Conservation (phyloP, 2,329 filamentous ascomycete genomes). For the Clarireedia hainanense region DNA sequence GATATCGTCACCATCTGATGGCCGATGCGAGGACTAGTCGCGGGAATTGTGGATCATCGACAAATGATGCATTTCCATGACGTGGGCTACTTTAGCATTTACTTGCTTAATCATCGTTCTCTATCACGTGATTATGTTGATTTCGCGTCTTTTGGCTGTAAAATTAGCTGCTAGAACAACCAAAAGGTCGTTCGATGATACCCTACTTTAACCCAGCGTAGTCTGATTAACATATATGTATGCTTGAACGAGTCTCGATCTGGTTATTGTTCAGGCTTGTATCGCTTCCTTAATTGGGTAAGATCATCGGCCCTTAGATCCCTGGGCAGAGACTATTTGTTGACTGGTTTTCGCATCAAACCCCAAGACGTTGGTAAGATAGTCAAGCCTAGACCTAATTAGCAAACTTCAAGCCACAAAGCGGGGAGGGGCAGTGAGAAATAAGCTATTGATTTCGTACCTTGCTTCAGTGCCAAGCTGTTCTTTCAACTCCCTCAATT, state of each 20-base stretch:
- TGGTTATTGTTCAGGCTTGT: not conserved
- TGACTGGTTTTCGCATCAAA: conserved; percentile 21
- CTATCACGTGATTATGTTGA: not conserved
- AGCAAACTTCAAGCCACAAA: not conserved
- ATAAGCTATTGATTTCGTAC: conserved; percentile 45
- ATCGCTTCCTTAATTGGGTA: not conserved
- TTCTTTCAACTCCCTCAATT: conserved; percentile 65
- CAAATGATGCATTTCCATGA: not conserved
- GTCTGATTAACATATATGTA: too few relatives aligned
- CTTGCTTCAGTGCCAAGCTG: conserved; percentile 65
- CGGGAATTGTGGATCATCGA: not conserved
- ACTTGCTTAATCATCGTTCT: not conserved
- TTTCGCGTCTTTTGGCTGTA: not conserved
- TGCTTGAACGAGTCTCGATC: not conserved
- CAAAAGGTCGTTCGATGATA: not conserved
- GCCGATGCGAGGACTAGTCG: not conserved
- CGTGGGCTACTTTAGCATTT: not conserved
- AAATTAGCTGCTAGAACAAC: not conserved
- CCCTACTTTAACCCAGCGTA: not conserved
- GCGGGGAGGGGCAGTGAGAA: not conserved
- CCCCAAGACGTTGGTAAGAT: conserved; percentile 55
- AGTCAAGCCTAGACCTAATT: conserved; percentile 45
- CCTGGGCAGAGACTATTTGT: conserved; percentile 18
- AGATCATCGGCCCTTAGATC: conserved; percentile 15
- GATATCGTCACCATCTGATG: not conserved